phyloP scores from a whole-genome alignment of 129 eudicot genomes.

The Saposhnikovia divaricata region DNA sequence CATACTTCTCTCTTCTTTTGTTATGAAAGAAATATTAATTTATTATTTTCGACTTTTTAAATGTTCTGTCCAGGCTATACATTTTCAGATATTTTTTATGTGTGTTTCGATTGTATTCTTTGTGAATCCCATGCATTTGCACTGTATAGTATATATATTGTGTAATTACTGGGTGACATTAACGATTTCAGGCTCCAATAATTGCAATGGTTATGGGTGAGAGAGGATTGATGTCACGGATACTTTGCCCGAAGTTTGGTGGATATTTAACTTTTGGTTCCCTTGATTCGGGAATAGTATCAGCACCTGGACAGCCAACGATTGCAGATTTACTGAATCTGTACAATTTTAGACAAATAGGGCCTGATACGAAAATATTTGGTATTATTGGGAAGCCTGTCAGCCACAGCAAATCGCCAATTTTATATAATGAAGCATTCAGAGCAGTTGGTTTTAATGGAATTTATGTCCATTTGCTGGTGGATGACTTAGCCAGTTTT shows the following conservation, averaged over 20 bases:
- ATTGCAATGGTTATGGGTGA: slow-evolving; percentile 99
- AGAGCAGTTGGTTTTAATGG: slow-evolving; percentile 78
- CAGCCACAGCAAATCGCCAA: slow-evolving; percentile 87
- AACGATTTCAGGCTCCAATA: slow-evolving; percentile 62
- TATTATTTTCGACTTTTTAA: too few relatives aligned
- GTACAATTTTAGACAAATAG: slow-evolving; percentile 74
- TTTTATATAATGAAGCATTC: slow-evolving; percentile 68
- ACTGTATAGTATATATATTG: not conserved
- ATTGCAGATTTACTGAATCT: slow-evolving; percentile 61
- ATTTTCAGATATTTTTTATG: not conserved
- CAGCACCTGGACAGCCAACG: slow-evolving; percentile 98
- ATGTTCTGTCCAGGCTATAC: not conserved
- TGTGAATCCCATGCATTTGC: not conserved
- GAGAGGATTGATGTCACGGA: slow-evolving; percentile 75
- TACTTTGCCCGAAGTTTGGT: slow-evolving; percentile 88
- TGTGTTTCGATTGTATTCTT: not conserved
- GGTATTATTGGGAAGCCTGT: slow-evolving; percentile 96
- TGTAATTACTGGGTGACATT: not conserved
- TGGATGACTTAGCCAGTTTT: slow-evolving; percentile 61
- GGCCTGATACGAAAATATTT: slow-evolving; percentile 72
- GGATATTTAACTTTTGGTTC: slow-evolving; percentile 91
- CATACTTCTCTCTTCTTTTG: not conserved
- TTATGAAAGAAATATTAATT: not conserved
- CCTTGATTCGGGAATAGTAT: slow-evolving; percentile 62
- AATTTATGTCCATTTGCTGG: slow-evolving; percentile 71